phyloP scores from a whole-genome alignment of 2,329 filamentous ascomycete genomes.

The Monosporascus sp. region DNA sequence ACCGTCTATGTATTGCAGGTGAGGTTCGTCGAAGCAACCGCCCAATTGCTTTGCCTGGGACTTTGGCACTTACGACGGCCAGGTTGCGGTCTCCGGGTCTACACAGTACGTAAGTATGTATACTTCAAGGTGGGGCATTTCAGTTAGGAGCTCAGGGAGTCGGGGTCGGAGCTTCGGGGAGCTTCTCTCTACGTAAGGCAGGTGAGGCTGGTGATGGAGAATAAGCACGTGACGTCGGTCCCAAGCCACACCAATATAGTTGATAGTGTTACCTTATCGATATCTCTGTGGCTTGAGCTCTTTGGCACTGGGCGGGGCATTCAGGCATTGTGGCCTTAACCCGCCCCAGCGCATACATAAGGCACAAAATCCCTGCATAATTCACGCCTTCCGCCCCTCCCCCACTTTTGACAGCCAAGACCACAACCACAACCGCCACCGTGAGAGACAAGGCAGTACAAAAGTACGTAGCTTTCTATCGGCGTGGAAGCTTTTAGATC shows the following conservation, averaged over 20 bases:
- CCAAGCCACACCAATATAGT: too few species aligned
- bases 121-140: not conserved
- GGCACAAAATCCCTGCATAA: not conserved
- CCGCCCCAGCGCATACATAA: not conserved
- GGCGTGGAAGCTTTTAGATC: not conserved
- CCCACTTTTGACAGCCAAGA: not conserved
- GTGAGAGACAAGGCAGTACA: too few species aligned
- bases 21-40: not conserved
- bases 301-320: too few species aligned
- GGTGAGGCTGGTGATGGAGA: not conserved
- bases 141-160: not conserved
- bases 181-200: not conserved
- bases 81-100: not conserved
- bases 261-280: too few species aligned
- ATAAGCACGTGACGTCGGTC: conserved; percentile 14
- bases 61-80: not conserved
- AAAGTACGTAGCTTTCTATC: too few species aligned
- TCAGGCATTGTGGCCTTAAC: not conserved
- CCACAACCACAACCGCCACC: not conserved
- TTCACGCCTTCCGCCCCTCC: not conserved
- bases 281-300: too few species aligned
- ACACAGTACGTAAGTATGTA: too few species aligned
- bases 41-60: not conserved
- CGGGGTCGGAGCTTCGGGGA: too few species aligned
- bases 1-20: not conserved